These are phyloP conservation scores for Penicillium waksmanii DNA, from an alignment of 495 filamentous ascomycete species.

Conservation along the genomic window DNA sequence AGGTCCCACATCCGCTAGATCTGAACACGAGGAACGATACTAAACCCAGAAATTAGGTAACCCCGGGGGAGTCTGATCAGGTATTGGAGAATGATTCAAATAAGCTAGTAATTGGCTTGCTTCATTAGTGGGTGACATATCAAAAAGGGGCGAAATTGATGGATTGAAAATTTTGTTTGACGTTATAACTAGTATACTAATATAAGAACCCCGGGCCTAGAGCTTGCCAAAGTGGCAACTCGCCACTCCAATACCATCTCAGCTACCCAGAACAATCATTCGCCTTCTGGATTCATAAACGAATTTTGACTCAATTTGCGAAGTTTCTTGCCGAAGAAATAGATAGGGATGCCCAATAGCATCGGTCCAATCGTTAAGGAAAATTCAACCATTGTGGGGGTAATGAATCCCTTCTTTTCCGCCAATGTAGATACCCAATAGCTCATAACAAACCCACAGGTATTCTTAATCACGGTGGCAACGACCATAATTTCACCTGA, in stretches of 20 bases:
- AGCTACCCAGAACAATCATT: too few species aligned
- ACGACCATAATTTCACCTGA: conserved; percentile 58
- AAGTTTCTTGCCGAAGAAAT: conserved; percentile 28
- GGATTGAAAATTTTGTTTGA: too few species aligned
- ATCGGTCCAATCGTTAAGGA: conserved; percentile 26
- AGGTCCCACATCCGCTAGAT: conserved; percentile 2
- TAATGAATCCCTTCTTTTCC: conserved; percentile 14
- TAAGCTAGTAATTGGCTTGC: not conserved
- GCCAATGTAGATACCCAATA: conserved; percentile 36
- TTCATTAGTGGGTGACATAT: too few species aligned
- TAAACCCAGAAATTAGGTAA: too few species aligned
- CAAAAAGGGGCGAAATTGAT: too few species aligned
- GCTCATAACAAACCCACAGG: conserved; percentile 50
- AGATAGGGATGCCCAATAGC: conserved; percentile 25
- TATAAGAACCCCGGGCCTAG: too few species aligned
- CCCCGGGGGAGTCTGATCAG: too few species aligned
- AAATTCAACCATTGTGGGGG: conserved; percentile 30
- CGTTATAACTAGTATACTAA: too few species aligned
- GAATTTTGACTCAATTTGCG: conserved; percentile 19
- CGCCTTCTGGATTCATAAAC: not conserved
- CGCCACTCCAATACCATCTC: too few species aligned
- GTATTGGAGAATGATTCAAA: not conserved
- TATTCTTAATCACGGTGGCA: conserved; percentile 58
- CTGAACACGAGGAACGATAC: too few species aligned
- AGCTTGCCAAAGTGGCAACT: too few species aligned